Conservation (phyloP, 2,329 filamentous ascomycete genomes). For the Calonectria multiphialidica region DNA sequence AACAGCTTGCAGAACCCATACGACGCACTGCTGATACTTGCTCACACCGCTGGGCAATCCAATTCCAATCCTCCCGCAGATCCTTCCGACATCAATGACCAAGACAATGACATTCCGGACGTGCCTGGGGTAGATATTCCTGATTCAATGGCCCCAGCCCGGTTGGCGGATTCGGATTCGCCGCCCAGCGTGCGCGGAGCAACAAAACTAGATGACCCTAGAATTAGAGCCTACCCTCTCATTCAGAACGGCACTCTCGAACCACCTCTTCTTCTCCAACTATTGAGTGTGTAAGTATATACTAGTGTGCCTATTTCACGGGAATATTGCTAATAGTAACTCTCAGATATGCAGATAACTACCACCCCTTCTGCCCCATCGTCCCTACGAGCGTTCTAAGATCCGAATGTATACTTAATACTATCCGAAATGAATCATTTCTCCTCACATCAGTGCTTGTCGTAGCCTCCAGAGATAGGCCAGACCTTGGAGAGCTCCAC, state of each 20-base stretch:
- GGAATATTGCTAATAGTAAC: not conserved
- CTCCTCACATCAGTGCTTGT: slow-evolving; percentile 22
- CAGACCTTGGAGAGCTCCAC: slow-evolving; percentile 13
- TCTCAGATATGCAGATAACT: slow-evolving; percentile 3
- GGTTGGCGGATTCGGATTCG: not conserved
- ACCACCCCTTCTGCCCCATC: slow-evolving; percentile 10
- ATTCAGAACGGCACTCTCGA: slow-evolving; percentile 12
- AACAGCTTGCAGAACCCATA: slow-evolving; percentile 13
- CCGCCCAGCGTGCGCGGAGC: not conserved
- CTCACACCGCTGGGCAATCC: slow-evolving; percentile 16
- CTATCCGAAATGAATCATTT: slow-evolving; percentile 20
- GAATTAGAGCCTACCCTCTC: slow-evolving; percentile 10
- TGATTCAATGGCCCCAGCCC: not conserved
- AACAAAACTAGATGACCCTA: slow-evolving; percentile 1
- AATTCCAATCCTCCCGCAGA: not conserved
- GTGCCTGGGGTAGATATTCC: not conserved
- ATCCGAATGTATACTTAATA: slow-evolving; percentile 18
- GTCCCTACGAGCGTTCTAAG: slow-evolving; percentile 10
- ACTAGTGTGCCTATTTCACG: too few species aligned
- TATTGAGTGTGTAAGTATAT: not conserved
- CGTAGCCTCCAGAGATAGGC: slow-evolving; percentile 23
- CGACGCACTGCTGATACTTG: slow-evolving; percentile 15
- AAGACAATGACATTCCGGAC: not conserved
- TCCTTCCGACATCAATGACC: not conserved
- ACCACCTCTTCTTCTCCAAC: not conserved